Conservation (phyloP, 805 yeast species). For the Candida chilensis region DNA sequence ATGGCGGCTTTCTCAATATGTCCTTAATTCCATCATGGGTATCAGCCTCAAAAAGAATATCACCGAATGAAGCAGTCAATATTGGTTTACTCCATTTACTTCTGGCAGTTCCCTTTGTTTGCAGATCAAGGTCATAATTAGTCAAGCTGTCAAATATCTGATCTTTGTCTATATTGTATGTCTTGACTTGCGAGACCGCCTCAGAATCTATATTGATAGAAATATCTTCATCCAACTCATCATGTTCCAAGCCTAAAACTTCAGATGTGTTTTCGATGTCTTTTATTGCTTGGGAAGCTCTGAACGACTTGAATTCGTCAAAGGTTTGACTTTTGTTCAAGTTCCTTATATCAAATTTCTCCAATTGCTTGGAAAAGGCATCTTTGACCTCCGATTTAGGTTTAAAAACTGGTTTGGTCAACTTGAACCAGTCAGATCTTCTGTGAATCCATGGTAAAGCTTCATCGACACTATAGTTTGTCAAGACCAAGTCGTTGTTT, state of each 20-base stretch:
- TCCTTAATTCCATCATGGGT: constrained; percentile 3
- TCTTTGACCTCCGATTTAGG: not conserved
- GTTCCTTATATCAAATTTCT: not conserved
- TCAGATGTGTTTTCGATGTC: not conserved
- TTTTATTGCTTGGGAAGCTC: not conserved
- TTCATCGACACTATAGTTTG: constrained; percentile 21
- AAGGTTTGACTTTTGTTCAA: not conserved
- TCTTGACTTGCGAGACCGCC: too few species aligned
- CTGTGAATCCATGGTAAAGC: constrained; percentile 21
- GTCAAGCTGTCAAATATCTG: too few species aligned
- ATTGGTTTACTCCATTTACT: constrained; percentile 16
- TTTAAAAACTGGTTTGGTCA: not conserved
- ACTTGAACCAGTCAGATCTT: constrained; percentile 5
- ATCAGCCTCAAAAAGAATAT: constrained; percentile 21
- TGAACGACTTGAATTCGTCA: not conserved
- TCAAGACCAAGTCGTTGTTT: constrained; percentile 2
- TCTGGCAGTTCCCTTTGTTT: not conserved
- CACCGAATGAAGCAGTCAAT: constrained; percentile 29
- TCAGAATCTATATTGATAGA: too few species aligned
- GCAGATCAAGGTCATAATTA: not conserved
- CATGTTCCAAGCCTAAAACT: too few species aligned
- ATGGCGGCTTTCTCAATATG: too few species aligned
- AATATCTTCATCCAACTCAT: too few species aligned
- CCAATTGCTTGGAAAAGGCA: not conserved
- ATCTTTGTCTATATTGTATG: too few species aligned